Conservation (phyloP, 805 yeast genomes). For the Suhomyces sp. region DNA sequence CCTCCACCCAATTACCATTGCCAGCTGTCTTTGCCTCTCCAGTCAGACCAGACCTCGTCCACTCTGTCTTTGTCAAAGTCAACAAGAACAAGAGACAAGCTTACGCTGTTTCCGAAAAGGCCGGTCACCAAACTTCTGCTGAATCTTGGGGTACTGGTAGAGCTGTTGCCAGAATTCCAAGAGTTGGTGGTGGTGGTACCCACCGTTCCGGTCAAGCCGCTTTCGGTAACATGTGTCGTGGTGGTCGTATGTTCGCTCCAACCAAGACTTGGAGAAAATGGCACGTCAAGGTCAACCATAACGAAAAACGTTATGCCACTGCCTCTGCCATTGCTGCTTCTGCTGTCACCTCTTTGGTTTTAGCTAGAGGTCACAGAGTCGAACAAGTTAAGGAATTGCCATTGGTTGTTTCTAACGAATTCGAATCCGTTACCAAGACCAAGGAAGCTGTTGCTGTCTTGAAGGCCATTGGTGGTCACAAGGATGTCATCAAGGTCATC, state of each 20-base stretch:
- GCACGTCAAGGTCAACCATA: conserved; percentile 99
- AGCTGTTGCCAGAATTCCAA: conserved; percentile 99
- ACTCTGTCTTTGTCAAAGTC: conserved; percentile 96
- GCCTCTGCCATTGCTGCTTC: conserved; percentile 99
- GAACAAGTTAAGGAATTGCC: conserved; percentile 98
- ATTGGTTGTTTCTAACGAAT: conserved; percentile 89
- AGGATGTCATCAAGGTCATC: conserved; percentile 96
- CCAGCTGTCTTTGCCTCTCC: conserved; percentile 99
- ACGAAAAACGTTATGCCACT: conserved; percentile 99
- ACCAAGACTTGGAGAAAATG: conserved; percentile 99
- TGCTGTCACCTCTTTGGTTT: conserved; percentile 95
- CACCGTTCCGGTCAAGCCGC: conserved; percentile 99
- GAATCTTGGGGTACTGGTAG: conserved; percentile 99
- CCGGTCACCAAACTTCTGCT: conserved; percentile 99
- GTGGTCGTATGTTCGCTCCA: conserved; percentile 99
- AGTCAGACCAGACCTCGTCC: conserved; percentile 99
- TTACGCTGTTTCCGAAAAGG: conserved; percentile 98
- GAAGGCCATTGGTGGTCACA: conserved; percentile 98
- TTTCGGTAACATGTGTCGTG: conserved; percentile 99
- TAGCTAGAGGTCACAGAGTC: conserved; percentile 99
- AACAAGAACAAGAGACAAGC: conserved; percentile 99
- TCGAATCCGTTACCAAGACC: conserved; percentile 93
- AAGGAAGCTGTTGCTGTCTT: conserved; percentile 98
- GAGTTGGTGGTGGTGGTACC: conserved; percentile 99
- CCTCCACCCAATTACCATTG: conserved; percentile 80